Percentiles rank a stretch among this genome's conserved stretches.
These are phyloP conservation scores for Gamsiella multidivaricata DNA, from an alignment of 192 early-diverging fungal species.

Conservation along the genomic window DNA sequence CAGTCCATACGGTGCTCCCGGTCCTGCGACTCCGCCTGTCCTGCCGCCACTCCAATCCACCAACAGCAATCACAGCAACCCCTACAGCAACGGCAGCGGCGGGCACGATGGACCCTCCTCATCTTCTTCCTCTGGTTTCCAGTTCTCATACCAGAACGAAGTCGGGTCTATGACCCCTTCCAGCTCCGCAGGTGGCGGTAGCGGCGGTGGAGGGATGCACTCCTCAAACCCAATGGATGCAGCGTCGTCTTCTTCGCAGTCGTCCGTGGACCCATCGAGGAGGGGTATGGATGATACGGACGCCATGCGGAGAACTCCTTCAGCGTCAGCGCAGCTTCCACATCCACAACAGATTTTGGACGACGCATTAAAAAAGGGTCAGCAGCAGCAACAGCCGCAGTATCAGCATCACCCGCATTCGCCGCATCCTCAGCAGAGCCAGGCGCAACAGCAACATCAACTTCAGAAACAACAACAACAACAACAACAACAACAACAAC, in stretches of 20 bases:
- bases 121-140: slow-evolving; percentile 6
- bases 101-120: background rate
- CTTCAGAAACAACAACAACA: slow-evolving; percentile 13
- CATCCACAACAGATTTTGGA: slow-evolving; percentile 49
- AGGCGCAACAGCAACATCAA: slow-evolving; percentile 15
- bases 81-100: background rate
- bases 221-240: slow-evolving; percentile 10
- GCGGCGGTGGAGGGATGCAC: slow-evolving; percentile 12
- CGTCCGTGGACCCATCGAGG: slow-evolving; percentile 29
- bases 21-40: slow-evolving; percentile 38
- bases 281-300: slow-evolving; percentile 25
- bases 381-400: slow-evolving; percentile 3
- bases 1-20: background rate
- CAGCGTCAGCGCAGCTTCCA: slow-evolving; percentile 15
- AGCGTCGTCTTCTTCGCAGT: no score
- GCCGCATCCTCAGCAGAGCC: slow-evolving; percentile 10
- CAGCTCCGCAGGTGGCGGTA: background rate
- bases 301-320: slow-evolving; percentile 1
- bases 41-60: slow-evolving; percentile 41
- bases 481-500: slow-evolving; percentile 3
- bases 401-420: slow-evolving; percentile 27
- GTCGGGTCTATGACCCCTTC: background rate
- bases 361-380: slow-evolving; percentile 40
- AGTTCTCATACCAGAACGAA: slow-evolving; percentile 16
- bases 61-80: slow-evolving; percentile 2